Evolutionary conservation across 441 rosid genomes (phyloP).

Genomic region (Arabidopsis hybrid): DNA sequence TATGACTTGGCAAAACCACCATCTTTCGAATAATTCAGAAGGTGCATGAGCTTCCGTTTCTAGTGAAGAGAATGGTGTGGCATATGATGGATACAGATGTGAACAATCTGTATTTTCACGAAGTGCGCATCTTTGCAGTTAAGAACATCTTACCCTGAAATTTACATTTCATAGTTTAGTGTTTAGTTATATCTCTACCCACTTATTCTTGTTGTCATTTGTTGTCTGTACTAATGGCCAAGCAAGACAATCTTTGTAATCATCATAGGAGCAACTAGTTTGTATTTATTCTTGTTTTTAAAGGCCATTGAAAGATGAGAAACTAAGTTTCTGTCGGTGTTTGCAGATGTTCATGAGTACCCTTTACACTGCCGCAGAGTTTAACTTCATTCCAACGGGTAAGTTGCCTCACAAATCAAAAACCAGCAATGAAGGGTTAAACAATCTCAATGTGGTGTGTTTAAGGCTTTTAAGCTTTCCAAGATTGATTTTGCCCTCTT

Average conservation of each 20-base stretch:
- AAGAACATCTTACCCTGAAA: slow-evolving; percentile 38
- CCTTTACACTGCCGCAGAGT: slow-evolving; percentile 70
- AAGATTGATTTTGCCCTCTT: slow-evolving; percentile 15
- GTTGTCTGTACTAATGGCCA: neutral
- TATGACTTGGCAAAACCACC: slow-evolving; percentile 26
- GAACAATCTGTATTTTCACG: slow-evolving; percentile 54
- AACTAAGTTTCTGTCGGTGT: slow-evolving; percentile 33
- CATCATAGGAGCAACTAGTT: neutral
- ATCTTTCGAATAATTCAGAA: slow-evolving; percentile 55
- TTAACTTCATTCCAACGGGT: slow-evolving; percentile 83
- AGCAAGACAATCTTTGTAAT: slow-evolving; percentile 19
- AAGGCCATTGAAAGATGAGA: slow-evolving; percentile 7
- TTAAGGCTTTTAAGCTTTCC: neutral
- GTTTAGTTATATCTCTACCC: neutral
- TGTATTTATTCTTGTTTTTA: neutral
- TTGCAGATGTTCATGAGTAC: slow-evolving; percentile 70
- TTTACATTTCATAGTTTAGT: neutral
- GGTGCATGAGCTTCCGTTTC: slow-evolving; percentile 62
- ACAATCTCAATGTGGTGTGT: slow-evolving; percentile 6
- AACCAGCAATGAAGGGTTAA: slow-evolving; percentile 6
- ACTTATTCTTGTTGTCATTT: neutral
- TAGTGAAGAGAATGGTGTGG: slow-evolving; percentile 66
- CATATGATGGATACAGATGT: slow-evolving; percentile 81
- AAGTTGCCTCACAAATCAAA: slow-evolving; percentile 30
- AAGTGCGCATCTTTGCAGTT: slow-evolving; percentile 80